Evolutionary conservation across 1,139 yeast species (phyloP), one percentile per base, ranked within the genome.

Genomic region (Sugiyamaella pinicola): DNA sequence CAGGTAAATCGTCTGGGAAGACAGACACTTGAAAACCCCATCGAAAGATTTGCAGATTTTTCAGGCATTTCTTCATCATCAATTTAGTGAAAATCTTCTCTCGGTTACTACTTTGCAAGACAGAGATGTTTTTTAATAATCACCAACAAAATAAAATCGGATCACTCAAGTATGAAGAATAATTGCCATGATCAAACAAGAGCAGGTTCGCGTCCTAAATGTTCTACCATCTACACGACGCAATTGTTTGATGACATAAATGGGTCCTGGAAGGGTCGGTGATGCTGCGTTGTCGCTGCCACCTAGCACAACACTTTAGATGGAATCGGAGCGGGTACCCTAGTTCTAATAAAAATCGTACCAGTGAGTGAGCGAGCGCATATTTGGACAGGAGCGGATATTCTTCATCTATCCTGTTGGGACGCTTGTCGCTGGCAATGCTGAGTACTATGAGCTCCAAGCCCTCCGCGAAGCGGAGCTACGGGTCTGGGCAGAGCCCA

Each of bases 81-180:
- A 40, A 37, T 49, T 47, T 49, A 3, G 41, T 44, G 35, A 49
- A 51, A 24, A 48, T 53, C 34, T 45, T 54, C 33, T 49, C 40
- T n/a, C 61, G 49, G 2, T 47, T 45, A 15, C 39, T 42, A n/a
- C 21, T 48, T 35, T 48, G 47, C 54, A 58, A 38, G 9, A 55
- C 39, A 28, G 57, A 43, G 26, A 69, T 53, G 26, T n/a, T 70
- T 59, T 38, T 63, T 73, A 12, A 79, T 63, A 51, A 81, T 67
- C 58, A 81, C 68, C 7, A 80, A 54, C 79, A 77, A 58, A 83
- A 78, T 61, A 82, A 87, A 42, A 84, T 74, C 65, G 83, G 87
- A 68, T 85, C 90, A 21, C 86, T 81, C 28, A 84, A 73, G 62
- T 82, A 82, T 2, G 87, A 85, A 68, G 84, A 84, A 62, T 82